Evolutionary conservation across 306 rosid genomes (phyloP), one percentile per base, ranked within the genome.

Genomic region (Trichosanthes cucumerina): DNA sequence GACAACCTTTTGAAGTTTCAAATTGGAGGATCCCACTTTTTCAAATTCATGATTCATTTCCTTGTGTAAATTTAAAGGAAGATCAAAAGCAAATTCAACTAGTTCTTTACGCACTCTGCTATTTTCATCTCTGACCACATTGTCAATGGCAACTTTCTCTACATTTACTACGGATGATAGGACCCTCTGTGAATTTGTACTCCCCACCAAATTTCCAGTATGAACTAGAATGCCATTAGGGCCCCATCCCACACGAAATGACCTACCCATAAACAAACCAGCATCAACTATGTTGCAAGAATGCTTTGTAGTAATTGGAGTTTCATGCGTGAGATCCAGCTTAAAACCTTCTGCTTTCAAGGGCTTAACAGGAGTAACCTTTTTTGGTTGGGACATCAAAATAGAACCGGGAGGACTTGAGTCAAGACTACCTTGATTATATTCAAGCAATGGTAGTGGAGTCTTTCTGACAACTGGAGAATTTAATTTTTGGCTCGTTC

Each of bases 161-260:
- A 95, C 69, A 82, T 83, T 86, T 84, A 95, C 82, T n/a, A 91
- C 87, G 41, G 97, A 95, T 69, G 97, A 92, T 41, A 95, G 72
- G 76, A 86, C 66, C 75, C 63, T 86, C 74, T 82, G 86, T 58
- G 87, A 82, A 63, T 83, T 69, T n/a, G 78, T 83, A 82, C 90
- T 81, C 50, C 92, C 91, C 63, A 88, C 84, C 18, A 86, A 91
- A 74, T 86, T 81, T 77, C 99, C 99, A 82, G 92, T 76, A 79
- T 95, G 97, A 81, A 92, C 89, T 54, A 95, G 97, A 82, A 87
- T 73, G 63, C 99, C 99, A 85, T 89, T 92, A 18, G 99, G 99
- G 54, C 99, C 99, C 99, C 98, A 95, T 23, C 97, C 99, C 59
- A 95, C 91, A 24, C 97, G 92, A 85, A 95, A 95, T 71, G 99